Conservation (phyloP, 345 rosid species). For the Trapa incisa region DNA sequence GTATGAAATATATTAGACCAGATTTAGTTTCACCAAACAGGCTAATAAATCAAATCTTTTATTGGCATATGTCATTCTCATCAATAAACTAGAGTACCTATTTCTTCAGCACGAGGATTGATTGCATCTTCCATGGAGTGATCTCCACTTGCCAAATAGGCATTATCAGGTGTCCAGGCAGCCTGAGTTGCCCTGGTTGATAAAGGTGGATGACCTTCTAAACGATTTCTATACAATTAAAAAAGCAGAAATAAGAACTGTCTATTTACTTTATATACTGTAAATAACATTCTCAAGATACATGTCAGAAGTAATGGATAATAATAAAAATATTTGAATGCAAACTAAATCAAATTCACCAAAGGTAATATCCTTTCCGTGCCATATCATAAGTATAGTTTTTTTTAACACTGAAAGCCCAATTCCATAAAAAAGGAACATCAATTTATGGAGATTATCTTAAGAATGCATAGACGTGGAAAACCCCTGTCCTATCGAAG, state of each 20-base stretch:
- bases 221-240: constrained; percentile 43
- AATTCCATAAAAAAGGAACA: too few species aligned
- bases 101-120: constrained; percentile 13
- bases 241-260: neutral
- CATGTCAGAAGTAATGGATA: too few species aligned
- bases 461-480: too few species aligned
- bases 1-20: neutral
- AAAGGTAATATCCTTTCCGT: too few species aligned
- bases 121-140: constrained; percentile 22
- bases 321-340: too few species aligned
- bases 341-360: too few species aligned
- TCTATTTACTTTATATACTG: neutral
- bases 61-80: neutral
- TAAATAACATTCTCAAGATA: too few species aligned
- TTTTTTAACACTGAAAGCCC: too few species aligned
- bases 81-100: constrained; percentile 7
- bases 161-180: constrained; percentile 53
- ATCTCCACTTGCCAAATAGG: constrained; percentile 22
- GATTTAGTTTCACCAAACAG: neutral
- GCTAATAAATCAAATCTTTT: neutral
- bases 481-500: too few species aligned
- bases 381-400: too few species aligned
- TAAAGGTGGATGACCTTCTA: constrained; percentile 48
- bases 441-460: too few species aligned
- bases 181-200: constrained; percentile 74